phyloP scores from a whole-genome alignment of 345 rosid genomes.

The Bruguiera sexangula region DNA sequence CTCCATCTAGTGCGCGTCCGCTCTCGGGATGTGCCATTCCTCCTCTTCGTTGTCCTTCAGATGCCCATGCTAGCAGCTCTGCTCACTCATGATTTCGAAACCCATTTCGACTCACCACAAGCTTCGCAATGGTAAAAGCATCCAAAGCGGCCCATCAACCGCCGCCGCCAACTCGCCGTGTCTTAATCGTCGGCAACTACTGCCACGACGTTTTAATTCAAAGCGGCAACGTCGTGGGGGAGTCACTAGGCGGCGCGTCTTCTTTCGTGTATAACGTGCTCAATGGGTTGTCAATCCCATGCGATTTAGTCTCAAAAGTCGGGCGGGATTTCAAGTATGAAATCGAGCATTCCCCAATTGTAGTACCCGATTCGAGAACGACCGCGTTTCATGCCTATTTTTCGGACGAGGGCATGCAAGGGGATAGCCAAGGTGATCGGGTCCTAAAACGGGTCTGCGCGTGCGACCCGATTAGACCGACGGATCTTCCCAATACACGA shows the following conservation, averaged over 20 bases:
- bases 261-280: conserved; percentile 76
- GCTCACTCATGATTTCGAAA: background rate
- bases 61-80: background rate
- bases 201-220: conserved; percentile 88
- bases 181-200: conserved; percentile 79
- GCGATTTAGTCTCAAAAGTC: conserved; percentile 56
- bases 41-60: too few species aligned
- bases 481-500: conserved; percentile 58
- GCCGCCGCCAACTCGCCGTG: conserved; percentile 27
- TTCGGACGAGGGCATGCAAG: conserved; percentile 42
- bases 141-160: background rate
- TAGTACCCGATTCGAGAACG: conserved; percentile 42
- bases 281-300: conserved; percentile 50
- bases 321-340: conserved; percentile 71
- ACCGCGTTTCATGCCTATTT: conserved; percentile 83
- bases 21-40: too few species aligned
- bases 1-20: too few species aligned
- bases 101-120: background rate
- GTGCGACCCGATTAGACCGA: conserved; percentile 61
- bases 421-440: conserved; percentile 52
- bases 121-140: conserved; percentile 13
- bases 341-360: conserved; percentile 41
- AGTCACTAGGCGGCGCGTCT: conserved; percentile 94
- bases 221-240: conserved; percentile 49
- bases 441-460: conserved; percentile 62